Evolutionary conservation across 2,329 filamentous ascomycete genomes (phyloP).

Genomic region (Apiospora saccharicola): DNA sequence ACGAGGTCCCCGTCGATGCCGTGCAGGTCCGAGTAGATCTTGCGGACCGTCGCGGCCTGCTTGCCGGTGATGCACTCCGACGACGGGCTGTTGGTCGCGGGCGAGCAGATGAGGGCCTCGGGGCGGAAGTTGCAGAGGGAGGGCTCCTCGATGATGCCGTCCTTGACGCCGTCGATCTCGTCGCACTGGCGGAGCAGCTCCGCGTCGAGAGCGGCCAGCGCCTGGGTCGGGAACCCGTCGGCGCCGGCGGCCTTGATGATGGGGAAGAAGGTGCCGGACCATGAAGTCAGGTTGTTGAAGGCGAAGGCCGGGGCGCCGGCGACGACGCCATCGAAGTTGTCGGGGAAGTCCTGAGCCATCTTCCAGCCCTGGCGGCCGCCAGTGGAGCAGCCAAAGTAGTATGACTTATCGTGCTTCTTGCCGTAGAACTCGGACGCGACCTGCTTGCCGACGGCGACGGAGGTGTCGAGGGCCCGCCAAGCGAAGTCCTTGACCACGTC

Average conservation of each 20-base stretch:
- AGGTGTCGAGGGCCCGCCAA: slow-evolving; percentile 56
- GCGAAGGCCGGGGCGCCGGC: slow-evolving; percentile 54
- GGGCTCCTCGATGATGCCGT: slow-evolving; percentile 50
- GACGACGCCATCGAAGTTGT: slow-evolving; percentile 65
- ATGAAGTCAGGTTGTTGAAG: slow-evolving; percentile 44
- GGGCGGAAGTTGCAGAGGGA: slow-evolving; percentile 46
- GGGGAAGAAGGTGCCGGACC: slow-evolving; percentile 53
- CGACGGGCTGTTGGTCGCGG: slow-evolving; percentile 34
- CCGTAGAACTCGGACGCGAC: slow-evolving; percentile 58
- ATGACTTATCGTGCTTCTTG: slow-evolving; percentile 49
- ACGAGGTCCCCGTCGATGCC: slow-evolving; percentile 47
- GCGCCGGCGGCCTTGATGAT: slow-evolving; percentile 45
- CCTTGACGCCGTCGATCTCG: slow-evolving; percentile 47
- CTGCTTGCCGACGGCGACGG: slow-evolving; percentile 55
- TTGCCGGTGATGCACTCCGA: slow-evolving; percentile 24
- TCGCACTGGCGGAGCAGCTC: slow-evolving; percentile 49
- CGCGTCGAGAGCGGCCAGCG: slow-evolving; percentile 43
- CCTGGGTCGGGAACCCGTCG: slow-evolving; percentile 38
- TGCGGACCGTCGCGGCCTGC: slow-evolving; percentile 29
- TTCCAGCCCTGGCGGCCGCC: slow-evolving; percentile 67
- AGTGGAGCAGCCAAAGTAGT: slow-evolving; percentile 66
- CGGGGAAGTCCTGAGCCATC: slow-evolving; percentile 58
- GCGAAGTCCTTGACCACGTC: slow-evolving; percentile 46
- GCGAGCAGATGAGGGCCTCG: slow-evolving; percentile 43
- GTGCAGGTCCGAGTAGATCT: slow-evolving; percentile 25